Evolutionary conservation across 129 eudicot species (phyloP).

Genomic region (Helianthus tuberosus): DNA sequence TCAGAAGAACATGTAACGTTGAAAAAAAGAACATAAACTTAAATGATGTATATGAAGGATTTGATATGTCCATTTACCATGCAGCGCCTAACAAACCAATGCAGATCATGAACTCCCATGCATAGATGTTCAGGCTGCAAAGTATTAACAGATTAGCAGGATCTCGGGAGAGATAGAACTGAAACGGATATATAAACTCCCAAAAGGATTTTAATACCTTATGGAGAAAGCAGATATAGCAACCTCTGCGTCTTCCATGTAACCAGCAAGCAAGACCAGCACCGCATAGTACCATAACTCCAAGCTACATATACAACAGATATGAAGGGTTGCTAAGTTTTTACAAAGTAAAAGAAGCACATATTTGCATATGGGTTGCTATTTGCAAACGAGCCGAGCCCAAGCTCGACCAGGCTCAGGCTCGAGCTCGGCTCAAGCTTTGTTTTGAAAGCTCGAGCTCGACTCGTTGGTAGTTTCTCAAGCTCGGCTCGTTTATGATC

Average conservation of each 20-base stretch:
- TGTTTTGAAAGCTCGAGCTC: too few relatives aligned
- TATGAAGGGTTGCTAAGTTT: neutral
- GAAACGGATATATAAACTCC: neutral
- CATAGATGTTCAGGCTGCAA: slow-evolving; percentile 66
- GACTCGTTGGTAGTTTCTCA: too few relatives aligned
- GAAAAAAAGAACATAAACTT: neutral
- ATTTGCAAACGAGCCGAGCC: too few relatives aligned
- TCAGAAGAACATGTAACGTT: neutral
- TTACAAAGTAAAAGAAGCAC: neutral
- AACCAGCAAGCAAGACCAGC: slow-evolving; percentile 74
- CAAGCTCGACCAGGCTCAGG: too few relatives aligned
- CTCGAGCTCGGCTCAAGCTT: too few relatives aligned
- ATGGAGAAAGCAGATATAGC: slow-evolving; percentile 87
- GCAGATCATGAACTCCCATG: slow-evolving; percentile 74
- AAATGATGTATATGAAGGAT: neutral
- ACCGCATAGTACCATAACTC: slow-evolving; percentile 84
- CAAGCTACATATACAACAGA: slow-evolving; percentile 45
- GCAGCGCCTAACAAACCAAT: slow-evolving; percentile 91
- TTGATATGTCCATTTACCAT: slow-evolving; percentile 47
- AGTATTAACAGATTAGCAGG: neutral
- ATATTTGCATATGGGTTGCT: neutral
- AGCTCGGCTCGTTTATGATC: too few relatives aligned
- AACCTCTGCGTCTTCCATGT: slow-evolving; percentile 72
- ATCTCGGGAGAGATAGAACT: neutral
- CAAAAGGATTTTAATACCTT: slow-evolving; percentile 42